A percentile compares a stretch with the other conserved stretches of the same genome.
These are phyloP conservation scores for Lotus japonicus DNA, from an alignment of 306 rosid genomes.

Conservation along the genomic window DNA sequence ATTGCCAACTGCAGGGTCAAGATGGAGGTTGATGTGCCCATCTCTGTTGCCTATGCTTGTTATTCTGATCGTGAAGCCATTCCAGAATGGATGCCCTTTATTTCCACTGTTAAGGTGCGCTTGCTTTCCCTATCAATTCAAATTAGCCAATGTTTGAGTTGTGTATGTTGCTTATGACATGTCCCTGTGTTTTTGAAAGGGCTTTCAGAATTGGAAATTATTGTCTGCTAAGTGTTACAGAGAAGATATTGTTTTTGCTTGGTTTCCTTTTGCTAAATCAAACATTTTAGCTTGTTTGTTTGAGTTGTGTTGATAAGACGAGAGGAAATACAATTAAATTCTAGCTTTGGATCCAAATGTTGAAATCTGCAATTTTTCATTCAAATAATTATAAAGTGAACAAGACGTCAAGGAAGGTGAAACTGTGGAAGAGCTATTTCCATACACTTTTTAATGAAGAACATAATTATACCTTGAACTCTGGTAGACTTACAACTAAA, in stretches of 20 bases:
- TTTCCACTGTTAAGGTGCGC: slow-evolving; percentile 72
- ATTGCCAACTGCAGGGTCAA: slow-evolving; percentile 72
- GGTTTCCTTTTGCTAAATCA: neutral
- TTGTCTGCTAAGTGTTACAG: neutral
- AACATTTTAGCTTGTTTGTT: neutral
- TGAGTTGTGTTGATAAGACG: neutral
- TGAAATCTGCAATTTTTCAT: neutral
- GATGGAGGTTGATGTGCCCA: slow-evolving; percentile 76
- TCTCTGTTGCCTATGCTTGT: slow-evolving; percentile 65
- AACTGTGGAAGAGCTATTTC: too few relatives aligned
- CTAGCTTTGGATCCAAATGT: neutral
- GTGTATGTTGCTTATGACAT: neutral
- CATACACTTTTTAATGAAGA: too few relatives aligned
- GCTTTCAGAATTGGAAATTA: neutral
- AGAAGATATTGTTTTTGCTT: neutral
- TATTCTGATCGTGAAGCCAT: slow-evolving; percentile 93
- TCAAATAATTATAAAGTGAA: neutral
- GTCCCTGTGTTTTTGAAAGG: neutral
- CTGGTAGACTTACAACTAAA: too few relatives aligned
- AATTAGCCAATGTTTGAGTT: neutral
- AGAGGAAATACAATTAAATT: neutral
- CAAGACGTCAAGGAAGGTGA: too few relatives aligned
- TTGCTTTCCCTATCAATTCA: neutral
- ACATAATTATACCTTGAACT: too few relatives aligned
- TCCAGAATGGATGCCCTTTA: slow-evolving; percentile 93